These are phyloP conservation scores for Amylostereum areolatum DNA, from an alignment of 1,284 basidiomycete genomes.

Conservation along the genomic window DNA sequence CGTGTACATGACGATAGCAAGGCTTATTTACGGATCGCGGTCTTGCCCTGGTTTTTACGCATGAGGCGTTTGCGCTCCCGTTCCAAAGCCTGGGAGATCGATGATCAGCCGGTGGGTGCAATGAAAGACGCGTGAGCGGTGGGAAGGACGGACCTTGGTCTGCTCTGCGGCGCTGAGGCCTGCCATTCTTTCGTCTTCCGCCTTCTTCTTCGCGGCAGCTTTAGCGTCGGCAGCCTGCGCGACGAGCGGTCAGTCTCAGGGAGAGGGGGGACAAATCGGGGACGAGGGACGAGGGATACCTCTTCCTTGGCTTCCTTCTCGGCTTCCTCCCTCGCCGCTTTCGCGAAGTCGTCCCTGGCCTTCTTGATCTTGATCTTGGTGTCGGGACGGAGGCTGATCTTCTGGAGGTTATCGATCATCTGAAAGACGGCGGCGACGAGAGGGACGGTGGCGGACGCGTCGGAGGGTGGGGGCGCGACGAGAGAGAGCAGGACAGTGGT, in stretches of 20 bases:
- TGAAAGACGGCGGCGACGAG: conserved; percentile 67
- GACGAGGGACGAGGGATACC: conserved; percentile 25
- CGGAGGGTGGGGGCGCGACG: conserved; percentile 44
- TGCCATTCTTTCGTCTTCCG: conserved; percentile 66
- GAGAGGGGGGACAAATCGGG: not conserved
- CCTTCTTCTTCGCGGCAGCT: conserved; percentile 67
- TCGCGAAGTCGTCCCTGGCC: conserved; percentile 64
- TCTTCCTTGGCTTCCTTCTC: conserved; percentile 70
- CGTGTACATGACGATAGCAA: too few relatives aligned
- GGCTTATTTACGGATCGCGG: conserved; percentile 36
- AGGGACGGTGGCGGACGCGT: conserved; percentile 44
- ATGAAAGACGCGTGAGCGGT: not conserved
- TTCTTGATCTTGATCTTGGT: conserved; percentile 71
- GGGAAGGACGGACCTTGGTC: conserved; percentile 54
- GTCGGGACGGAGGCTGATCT: conserved; percentile 68
- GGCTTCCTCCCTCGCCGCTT: conserved; percentile 60
- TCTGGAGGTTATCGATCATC: conserved; percentile 64
- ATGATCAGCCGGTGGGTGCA: conserved; percentile 1
- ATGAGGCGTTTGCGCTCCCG: conserved; percentile 69
- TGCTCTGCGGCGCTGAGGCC: conserved; percentile 77
- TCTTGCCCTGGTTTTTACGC: conserved; percentile 65
- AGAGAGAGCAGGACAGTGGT: conserved; percentile 72
- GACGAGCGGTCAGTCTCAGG: conserved; percentile 3
- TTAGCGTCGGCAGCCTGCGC: conserved; percentile 55
- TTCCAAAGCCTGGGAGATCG: conserved; percentile 49